phyloP scores from a whole-genome alignment of 768 basidiomycete species.

The Trametes sanguinea region DNA sequence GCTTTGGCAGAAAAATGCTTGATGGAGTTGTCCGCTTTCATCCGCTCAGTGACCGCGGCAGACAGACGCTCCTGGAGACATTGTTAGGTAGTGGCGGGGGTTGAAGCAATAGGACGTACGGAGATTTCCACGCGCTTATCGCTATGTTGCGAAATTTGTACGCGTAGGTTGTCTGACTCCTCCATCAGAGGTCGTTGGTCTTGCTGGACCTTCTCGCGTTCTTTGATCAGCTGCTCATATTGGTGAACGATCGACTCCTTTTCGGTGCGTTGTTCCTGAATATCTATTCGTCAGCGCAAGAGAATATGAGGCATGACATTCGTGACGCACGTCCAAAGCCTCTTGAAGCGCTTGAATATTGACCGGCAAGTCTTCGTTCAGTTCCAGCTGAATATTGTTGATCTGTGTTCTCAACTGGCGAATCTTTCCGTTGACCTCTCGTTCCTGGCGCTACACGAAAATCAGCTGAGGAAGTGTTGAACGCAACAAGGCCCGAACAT shows the following conservation, averaged over 20 bases:
- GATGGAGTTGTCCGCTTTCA: slow-evolving; percentile 51
- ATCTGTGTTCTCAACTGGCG: slow-evolving; percentile 36
- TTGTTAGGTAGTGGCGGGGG: not conserved
- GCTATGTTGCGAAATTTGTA: slow-evolving; percentile 53
- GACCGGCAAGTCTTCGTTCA: slow-evolving; percentile 69
- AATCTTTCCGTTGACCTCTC: slow-evolving; percentile 8
- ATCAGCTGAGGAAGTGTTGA: not conserved
- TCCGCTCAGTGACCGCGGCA: slow-evolving; percentile 48
- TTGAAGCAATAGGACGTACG: slow-evolving; percentile 40
- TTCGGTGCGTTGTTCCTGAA: slow-evolving; percentile 57
- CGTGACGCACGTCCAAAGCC: slow-evolving; percentile 49
- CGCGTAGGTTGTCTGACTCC: slow-evolving; percentile 48
- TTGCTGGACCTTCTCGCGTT: slow-evolving; percentile 50
- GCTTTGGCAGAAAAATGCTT: slow-evolving; percentile 56
- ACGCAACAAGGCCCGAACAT: not conserved
- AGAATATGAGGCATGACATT: not conserved
- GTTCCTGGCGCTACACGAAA: slow-evolving; percentile 14
- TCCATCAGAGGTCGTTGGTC: slow-evolving; percentile 45
- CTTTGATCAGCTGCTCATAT: slow-evolving; percentile 45
- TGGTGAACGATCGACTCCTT: slow-evolving; percentile 51
- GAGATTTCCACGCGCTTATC: slow-evolving; percentile 42
- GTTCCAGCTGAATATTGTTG: slow-evolving; percentile 53
- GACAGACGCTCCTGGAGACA: slow-evolving; percentile 49
- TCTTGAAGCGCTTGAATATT: slow-evolving; percentile 58
- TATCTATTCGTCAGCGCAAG: not conserved